Evolutionary conservation across 139 green algal genomes (phyloP), one percentile per base, ranked within the genome.

Genomic region (Chlorella sp.): DNA sequence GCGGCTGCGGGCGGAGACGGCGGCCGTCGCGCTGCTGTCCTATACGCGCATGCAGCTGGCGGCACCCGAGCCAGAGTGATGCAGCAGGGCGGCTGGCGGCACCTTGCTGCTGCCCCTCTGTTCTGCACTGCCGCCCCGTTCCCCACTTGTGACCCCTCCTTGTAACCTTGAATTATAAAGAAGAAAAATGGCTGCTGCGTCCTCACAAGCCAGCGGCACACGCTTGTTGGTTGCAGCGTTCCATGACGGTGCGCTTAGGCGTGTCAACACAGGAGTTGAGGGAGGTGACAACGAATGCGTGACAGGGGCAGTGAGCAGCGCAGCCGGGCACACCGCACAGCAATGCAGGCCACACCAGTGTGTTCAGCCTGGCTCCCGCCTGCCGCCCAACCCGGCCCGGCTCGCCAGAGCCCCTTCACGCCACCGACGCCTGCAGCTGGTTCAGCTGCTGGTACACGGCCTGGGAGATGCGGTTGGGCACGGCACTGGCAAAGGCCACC

Each of bases 1-100:
- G 61, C 91, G 97, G 57, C 89, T 99, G 40, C 68, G 97, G 34
- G 95, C 95, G 22, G 97, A 99, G 91, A 99, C 97, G 39, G 97
- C 97, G 1, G 97, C 96, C 0, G 40, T 99, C 30, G 92, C 95
- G 28, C 28, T 98, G 93, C 91, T 99, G 34, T 88, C 95, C 7
- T 97, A 93, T 30, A 91, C 93, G 30, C 91, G 82, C 77, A 64
- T 94, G 83, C 40, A 60, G 40, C 69, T 73, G 42, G 28, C 19
- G 37, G 37, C 37, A 37, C 28, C 28, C n/a, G 28, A 40, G 73
- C n/a, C n/a, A 24, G 73, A 24, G 3, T 28, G 73, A 28, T 21
- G n/a, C n/a, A 81, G 73, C 73, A 40, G n/a, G n/a, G 28, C 3
- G 16, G 15, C 28, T 85, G 80, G 28, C 36, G 69, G 28, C 79